Conservation (phyloP, 2,329 filamentous ascomycete species). For the Ilyonectria robusta region DNA sequence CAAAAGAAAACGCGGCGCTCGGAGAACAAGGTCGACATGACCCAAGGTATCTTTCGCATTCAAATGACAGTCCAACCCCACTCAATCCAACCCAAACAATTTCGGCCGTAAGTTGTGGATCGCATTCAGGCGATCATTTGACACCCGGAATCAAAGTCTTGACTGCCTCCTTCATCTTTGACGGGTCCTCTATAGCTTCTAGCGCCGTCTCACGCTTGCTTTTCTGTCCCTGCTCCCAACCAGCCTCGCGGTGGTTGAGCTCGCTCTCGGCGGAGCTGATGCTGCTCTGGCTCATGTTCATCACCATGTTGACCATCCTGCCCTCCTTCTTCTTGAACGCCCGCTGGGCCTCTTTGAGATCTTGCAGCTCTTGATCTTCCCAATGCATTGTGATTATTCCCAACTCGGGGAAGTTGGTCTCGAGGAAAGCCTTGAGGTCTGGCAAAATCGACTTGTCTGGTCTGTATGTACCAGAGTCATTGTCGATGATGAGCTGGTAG, state of each 20-base stretch:
- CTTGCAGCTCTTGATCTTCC: slow-evolving; percentile 79
- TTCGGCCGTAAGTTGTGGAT: slow-evolving; percentile 36
- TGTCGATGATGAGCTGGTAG: slow-evolving; percentile 94
- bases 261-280: slow-evolving; percentile 69
- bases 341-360: slow-evolving; percentile 83
- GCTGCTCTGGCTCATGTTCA: slow-evolving; percentile 68
- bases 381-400: slow-evolving; percentile 83
- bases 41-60: slow-evolving; percentile 39
- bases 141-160: slow-evolving; percentile 47
- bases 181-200: slow-evolving; percentile 66
- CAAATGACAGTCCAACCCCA: slow-evolving; percentile 19
- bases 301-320: slow-evolving; percentile 65
- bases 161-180: slow-evolving; percentile 57
- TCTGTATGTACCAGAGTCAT: slow-evolving; percentile 93
- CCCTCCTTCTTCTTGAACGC: slow-evolving; percentile 79
- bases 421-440: slow-evolving; percentile 77
- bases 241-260: slow-evolving; percentile 61
- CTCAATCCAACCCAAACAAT: slow-evolving; percentile 17
- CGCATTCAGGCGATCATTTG: slow-evolving; percentile 35
- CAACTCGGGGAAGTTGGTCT: slow-evolving; percentile 82
- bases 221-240: slow-evolving; percentile 57
- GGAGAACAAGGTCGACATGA: slow-evolving; percentile 17
- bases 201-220: slow-evolving; percentile 68
- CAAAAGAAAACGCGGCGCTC: slow-evolving; percentile 16
- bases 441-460: slow-evolving; percentile 85